Percentiles rank a stretch among this genome's conserved stretches.
Evolutionary conservation across 345 rosid genomes (phyloP).

Genomic region (Heritiera littoralis): DNA sequence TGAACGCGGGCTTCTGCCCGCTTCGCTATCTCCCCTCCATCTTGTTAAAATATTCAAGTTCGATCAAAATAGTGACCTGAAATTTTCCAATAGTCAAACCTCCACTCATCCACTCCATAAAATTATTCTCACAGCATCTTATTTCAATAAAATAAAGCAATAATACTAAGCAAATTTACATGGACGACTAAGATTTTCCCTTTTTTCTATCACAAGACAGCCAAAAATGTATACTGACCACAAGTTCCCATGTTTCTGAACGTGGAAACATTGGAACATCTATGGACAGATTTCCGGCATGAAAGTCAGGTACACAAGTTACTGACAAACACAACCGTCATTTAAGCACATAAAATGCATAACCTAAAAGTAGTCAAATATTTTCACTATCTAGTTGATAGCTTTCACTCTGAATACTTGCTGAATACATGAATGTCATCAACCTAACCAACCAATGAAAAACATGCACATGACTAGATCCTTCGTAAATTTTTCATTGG

Average conservation of each 20-base stretch:
- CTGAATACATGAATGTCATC: background rate
- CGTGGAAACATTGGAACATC: background rate
- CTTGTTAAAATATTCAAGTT: no score
- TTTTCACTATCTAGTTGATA: background rate
- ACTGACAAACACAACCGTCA: background rate
- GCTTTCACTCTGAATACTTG: background rate
- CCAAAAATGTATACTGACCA: background rate
- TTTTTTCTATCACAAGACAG: background rate
- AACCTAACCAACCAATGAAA: background rate
- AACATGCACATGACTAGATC: background rate
- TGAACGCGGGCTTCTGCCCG: no score
- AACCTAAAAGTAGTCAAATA: background rate
- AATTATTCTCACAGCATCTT: no score
- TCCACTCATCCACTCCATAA: no score
- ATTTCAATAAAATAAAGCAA: no score
- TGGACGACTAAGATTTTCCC: no score
- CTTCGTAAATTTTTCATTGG: background rate
- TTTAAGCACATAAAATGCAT: no score
- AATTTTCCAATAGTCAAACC: no score
- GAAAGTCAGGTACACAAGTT: background rate
- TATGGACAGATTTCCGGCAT: no score
- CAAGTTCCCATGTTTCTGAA: background rate
- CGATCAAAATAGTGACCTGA: no score
- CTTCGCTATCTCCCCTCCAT: no score
- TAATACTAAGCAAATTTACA: no score